Evolutionary conservation across 306 rosid genomes (phyloP).

Genomic region (Cucurbita argyrosperma): DNA sequence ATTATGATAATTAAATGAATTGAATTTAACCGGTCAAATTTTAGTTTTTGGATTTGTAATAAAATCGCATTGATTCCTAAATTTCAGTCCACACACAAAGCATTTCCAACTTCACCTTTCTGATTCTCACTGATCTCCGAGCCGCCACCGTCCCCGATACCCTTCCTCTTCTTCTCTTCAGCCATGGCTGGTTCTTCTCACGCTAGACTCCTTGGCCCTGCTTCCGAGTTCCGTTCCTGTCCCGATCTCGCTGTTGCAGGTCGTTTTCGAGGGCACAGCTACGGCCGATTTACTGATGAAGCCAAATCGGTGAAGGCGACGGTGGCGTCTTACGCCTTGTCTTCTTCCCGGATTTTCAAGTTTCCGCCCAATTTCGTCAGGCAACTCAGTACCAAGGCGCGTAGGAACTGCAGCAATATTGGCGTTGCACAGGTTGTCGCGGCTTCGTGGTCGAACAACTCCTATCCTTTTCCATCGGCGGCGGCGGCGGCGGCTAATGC

Average conservation of each 20-base stretch:
- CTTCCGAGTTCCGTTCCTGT: slow-evolving; percentile 34
- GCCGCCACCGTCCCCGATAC: not conserved
- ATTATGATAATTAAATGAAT: no score
- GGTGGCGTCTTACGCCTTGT: slow-evolving; percentile 15
- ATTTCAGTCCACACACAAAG: not conserved
- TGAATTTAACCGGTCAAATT: no score
- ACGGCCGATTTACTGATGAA: slow-evolving; percentile 4
- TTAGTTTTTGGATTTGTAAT: no score
- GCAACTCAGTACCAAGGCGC: slow-evolving; percentile 85
- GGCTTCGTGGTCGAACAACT: slow-evolving; percentile 81
- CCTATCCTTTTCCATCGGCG: slow-evolving; percentile 11
- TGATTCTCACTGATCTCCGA: not conserved
- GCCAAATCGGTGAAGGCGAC: not conserved
- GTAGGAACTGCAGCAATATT: slow-evolving; percentile 93
- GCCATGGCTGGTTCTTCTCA: slow-evolving; percentile 41
- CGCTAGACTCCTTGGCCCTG: slow-evolving; percentile 16
- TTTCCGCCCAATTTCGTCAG: slow-evolving; percentile 90
- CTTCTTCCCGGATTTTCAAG: slow-evolving; percentile 32
- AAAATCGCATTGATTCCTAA: no score
- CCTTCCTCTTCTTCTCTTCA: not conserved
- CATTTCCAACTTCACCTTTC: not conserved
- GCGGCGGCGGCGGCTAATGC: slow-evolving; percentile 38
- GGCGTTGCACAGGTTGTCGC: slow-evolving; percentile 98
- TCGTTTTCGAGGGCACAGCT: slow-evolving; percentile 12
- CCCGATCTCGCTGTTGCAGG: slow-evolving; percentile 28